Evolutionary conservation across 306 rosid genomes (phyloP).

Genomic region (Sophora flavescens): DNA sequence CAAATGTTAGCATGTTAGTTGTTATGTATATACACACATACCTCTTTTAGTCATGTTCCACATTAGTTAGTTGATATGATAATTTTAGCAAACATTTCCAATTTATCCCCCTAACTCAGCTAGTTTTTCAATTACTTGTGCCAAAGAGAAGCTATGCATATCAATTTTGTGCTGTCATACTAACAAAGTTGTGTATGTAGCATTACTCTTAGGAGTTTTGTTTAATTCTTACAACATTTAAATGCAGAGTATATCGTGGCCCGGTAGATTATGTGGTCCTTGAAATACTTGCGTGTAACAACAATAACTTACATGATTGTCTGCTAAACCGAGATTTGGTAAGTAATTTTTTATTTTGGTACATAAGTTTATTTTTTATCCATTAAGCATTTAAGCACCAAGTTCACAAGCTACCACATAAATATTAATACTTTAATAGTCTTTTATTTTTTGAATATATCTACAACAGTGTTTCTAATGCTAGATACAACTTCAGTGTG

Average conservation of each 20-base stretch:
- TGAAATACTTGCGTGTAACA: not conserved
- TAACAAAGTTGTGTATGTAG: not conserved
- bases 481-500: slow-evolving; percentile 8
- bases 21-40: no score
- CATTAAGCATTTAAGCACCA: not conserved
- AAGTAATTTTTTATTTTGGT: not conserved
- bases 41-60: no score
- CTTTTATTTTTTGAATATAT: not conserved
- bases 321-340: not conserved
- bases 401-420: not conserved
- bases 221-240: not conserved
- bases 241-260: not conserved
- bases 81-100: no score
- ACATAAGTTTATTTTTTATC: not conserved
- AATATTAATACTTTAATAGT: not conserved
- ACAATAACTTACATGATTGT: not conserved
- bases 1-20: no score
- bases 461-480: not conserved
- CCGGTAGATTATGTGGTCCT: not conserved
- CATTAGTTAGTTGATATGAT: no score
- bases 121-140: no score
- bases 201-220: not conserved
- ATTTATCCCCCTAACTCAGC: no score
- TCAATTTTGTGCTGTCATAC: not conserved
- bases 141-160: no score